Conservation (phyloP, 1,284 basidiomycete species). For the Phlebopus sp. region DNA sequence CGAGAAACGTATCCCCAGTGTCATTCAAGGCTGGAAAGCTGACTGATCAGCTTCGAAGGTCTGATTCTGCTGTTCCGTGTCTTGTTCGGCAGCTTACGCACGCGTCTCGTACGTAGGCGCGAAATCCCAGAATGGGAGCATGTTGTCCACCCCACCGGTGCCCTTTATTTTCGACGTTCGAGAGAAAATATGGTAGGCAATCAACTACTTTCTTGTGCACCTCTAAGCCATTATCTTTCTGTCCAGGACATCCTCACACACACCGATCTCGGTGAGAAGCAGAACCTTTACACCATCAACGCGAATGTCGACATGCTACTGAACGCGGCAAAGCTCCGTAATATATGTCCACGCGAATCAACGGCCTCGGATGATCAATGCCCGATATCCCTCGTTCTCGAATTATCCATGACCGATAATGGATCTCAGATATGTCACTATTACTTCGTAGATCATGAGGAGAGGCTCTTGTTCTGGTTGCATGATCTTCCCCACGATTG, state of each 20-base stretch:
- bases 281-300: neutral
- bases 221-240: neutral
- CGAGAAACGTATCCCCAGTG: neutral
- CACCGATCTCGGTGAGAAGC: neutral
- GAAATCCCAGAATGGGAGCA: neutral
- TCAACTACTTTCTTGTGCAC: neutral
- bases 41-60: neutral
- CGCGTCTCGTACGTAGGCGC: neutral
- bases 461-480: neutral
- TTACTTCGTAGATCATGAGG: slow-evolving; percentile 1
- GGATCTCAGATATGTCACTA: neutral
- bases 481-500: neutral
- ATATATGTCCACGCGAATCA: neutral
- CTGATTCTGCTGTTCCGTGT: too few relatives aligned
- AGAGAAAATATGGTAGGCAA: neutral
- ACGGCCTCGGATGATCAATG: neutral
- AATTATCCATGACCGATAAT: neutral
- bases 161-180: neutral
- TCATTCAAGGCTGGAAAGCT: neutral
- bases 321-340: neutral
- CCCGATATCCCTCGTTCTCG: neutral
- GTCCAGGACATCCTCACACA: neutral
- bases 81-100: neutral
- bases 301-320: neutral
- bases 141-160: neutral